Conservation (phyloP, 192 early-diverging fungal genomes). For the Coemansia sp. region DNA sequence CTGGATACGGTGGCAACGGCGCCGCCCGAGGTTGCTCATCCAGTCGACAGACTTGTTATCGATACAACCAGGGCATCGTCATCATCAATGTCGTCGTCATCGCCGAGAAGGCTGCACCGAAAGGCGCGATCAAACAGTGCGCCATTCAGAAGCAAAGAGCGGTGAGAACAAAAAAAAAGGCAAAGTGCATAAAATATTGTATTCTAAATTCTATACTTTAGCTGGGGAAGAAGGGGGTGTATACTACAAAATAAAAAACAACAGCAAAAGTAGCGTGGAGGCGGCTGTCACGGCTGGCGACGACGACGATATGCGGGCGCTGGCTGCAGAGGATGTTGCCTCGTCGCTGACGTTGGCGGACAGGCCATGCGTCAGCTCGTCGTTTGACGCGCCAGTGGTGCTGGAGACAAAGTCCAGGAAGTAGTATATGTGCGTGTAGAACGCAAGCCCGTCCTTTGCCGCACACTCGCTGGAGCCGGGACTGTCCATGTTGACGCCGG, state of each 20-base stretch:
- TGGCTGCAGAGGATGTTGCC: neutral
- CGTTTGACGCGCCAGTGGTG: conserved; percentile 3
- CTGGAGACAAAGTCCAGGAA: conserved; percentile 35
- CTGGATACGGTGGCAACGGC: conserved; percentile 2
- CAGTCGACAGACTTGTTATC: neutral
- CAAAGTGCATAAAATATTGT: neutral
- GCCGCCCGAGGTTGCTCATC: neutral
- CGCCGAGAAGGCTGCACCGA: neutral
- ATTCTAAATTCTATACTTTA: no score
- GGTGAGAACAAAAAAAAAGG: neutral
- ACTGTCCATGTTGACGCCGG: conserved; percentile 28
- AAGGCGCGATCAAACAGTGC: neutral
- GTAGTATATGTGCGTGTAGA: conserved; percentile 50
- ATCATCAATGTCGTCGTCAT: neutral
- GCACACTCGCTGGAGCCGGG: conserved; percentile 35
- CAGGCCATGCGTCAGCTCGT: neutral
- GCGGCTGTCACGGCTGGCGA: neutral
- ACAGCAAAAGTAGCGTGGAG: neutral
- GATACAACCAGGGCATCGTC: neutral
- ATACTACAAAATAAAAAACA: neutral
- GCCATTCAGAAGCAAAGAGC: conserved; percentile 3
- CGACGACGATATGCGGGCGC: neutral
- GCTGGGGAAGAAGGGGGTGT: no score
- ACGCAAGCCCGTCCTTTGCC: conserved; percentile 28
- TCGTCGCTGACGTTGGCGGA: neutral